These are phyloP conservation scores for Avicennia marina DNA, from an alignment of 257 asterid species.

Conservation along the genomic window DNA sequence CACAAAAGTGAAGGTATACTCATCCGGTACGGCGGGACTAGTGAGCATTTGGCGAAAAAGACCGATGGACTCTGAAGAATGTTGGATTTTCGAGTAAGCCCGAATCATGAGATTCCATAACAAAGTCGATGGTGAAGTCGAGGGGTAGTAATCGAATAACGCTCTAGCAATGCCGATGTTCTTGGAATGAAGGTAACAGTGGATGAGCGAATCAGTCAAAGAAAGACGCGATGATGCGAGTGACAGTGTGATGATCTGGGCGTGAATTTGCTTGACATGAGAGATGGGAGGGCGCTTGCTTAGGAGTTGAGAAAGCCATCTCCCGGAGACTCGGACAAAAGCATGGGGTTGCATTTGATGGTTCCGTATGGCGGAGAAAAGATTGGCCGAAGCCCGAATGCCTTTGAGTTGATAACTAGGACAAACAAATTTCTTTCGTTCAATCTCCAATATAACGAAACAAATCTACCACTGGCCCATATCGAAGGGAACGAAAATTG, in stretches of 20 bases:
- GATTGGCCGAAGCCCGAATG: too few species aligned
- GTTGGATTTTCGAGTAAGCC: conserved; percentile 46
- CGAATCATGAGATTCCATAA: conserved; percentile 71
- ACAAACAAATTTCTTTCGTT: too few species aligned
- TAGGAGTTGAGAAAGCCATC: conserved; percentile 39
- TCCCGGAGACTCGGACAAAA: conserved; percentile 26
- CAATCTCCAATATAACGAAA: too few species aligned
- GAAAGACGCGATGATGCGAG: conserved; percentile 26
- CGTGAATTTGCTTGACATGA: conserved; percentile 63
- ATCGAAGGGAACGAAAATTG: too few species aligned
- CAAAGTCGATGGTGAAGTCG: conserved; percentile 48
- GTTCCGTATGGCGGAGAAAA: conserved; percentile 1
- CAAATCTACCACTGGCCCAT: too few species aligned
- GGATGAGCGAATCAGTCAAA: conserved; percentile 56
- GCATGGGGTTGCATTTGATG: conserved; percentile 22
- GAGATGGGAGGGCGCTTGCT: conserved; percentile 47
- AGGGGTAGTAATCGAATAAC: conserved; percentile 43
- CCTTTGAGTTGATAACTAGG: too few species aligned
- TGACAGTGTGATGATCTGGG: conserved; percentile 39
- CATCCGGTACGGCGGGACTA: conserved; percentile 41
- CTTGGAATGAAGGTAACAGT: conserved; percentile 51
- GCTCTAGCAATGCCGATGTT: conserved; percentile 33
- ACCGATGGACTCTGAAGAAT: conserved; percentile 38
- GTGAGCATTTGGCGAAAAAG: conserved; percentile 46
- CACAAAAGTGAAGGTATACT: conserved; percentile 57